A percentile compares a stretch with the other conserved stretches of the same genome.
Evolutionary conservation across 352 stramenopile species (phyloP).

Genomic region (Globisporangium splendens): DNA sequence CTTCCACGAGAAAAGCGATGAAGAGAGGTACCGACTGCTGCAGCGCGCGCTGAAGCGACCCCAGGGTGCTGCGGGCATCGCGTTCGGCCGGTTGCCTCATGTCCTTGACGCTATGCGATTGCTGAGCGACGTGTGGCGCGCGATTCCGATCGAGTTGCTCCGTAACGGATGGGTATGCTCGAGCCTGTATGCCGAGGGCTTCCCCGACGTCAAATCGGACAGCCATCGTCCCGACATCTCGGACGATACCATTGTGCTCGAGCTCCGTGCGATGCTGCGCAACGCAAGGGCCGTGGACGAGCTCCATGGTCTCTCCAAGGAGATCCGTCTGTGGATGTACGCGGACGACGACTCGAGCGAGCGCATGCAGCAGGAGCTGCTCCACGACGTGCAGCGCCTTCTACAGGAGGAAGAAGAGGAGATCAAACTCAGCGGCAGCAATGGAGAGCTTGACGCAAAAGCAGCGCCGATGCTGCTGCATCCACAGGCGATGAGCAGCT

Average conservation of each 20-base stretch:
- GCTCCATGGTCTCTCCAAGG: constrained; percentile 29
- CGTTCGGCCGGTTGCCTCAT: constrained; percentile 33
- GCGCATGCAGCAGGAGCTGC: constrained; percentile 45
- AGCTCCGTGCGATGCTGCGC: constrained; percentile 35
- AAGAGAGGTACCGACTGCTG: constrained; percentile 37
- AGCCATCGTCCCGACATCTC: constrained; percentile 14
- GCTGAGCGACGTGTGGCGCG: constrained; percentile 36
- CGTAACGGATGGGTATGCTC: constrained; percentile 30
- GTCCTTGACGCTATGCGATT: constrained; percentile 42
- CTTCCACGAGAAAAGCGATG: constrained; percentile 33
- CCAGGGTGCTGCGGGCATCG: constrained; percentile 24
- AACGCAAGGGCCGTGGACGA: constrained; percentile 24
- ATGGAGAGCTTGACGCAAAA: background rate
- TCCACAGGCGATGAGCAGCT: background rate
- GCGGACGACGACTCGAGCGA: constrained; percentile 44
- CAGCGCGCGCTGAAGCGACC: constrained; percentile 41
- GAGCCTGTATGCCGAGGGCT: constrained; percentile 12
- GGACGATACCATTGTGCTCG: constrained; percentile 33
- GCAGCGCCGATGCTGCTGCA: background rate
- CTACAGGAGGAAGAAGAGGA: constrained; percentile 37
- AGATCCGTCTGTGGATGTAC: constrained; percentile 36
- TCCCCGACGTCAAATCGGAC: background rate
- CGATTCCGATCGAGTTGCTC: constrained; percentile 21
- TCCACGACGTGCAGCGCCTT: constrained; percentile 38
- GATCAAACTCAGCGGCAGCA: background rate